Evolutionary conservation across 179 eudicot species (phyloP), one percentile per base, ranked within the genome.

Genomic region (Beta macrorhiza): DNA sequence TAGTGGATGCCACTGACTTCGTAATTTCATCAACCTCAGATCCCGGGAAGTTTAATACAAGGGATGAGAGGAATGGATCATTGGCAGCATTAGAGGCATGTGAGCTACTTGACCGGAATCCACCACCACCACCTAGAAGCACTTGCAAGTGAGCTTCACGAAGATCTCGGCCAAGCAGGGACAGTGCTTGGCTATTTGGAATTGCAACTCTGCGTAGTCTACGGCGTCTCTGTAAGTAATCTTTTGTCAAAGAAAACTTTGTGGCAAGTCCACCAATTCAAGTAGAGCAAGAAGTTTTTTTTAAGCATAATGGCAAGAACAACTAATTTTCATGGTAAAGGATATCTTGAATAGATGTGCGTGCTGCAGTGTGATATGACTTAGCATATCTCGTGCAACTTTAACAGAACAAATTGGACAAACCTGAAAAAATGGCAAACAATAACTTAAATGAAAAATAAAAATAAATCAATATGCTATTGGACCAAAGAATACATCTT

Each of bases 291-390:
- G 11, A 71, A 63, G 19, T 32, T 72, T 14, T 25, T 72, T 0
- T 63, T n/a, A 63, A 14, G 67, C 64, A 17, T 52, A 63, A 51
- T 37, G 71, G 20, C 1, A 78, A 62, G 11, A 51, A 68, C 1
- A 62, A n/a, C 53, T n/a, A 37, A 25, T 25, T 61, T 64, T 19
- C 22, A 63, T 42, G 63, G 47, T 57, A 79, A 72, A 92, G 97
- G 97, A 91, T 92, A 94, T 93, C 97, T 91, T 95, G 85, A 95
- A 89, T 76, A 95, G 87, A 83, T 93, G 92, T 74, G 92, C 97
- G 68, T 95, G 98, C 80, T 92, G 97, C 85, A 93, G 82, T 32
- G 92, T 95, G 76, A 93, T 88, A 87, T 93, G 97, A 88, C 87
- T 91, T 84, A 92, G 83, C 95, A 93, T 83, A 83, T 93, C 97